Conservation (phyloP, 768 basidiomycete species). For the Harrya chromipes region DNA sequence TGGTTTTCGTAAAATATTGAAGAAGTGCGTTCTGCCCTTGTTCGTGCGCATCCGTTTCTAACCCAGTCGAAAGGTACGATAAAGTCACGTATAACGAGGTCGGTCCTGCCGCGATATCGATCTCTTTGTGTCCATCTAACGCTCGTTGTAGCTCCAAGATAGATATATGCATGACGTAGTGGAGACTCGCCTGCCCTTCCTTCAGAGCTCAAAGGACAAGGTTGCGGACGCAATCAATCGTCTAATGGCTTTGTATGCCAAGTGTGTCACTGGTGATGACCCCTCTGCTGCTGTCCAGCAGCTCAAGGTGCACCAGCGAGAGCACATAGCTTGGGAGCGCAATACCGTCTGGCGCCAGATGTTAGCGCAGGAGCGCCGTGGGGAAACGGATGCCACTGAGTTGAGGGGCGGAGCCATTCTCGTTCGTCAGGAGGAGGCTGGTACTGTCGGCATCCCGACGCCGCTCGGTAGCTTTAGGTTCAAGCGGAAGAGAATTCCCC, state of each 20-base stretch:
- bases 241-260: conserved; percentile 74
- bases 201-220: conserved; percentile 54
- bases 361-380: conserved; percentile 79
- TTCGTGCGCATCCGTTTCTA: not conserved
- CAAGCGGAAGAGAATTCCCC: conserved; percentile 58
- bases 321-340: conserved; percentile 95
- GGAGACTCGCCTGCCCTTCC: conserved; percentile 68
- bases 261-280: conserved; percentile 81
- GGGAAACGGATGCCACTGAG: conserved; percentile 36
- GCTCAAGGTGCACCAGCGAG: conserved; percentile 81
- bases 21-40: conserved; percentile 62
- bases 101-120: conserved; percentile 3
- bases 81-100: conserved; percentile 81
- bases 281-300: conserved; percentile 67
- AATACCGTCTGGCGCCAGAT: conserved; percentile 98
- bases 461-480: conserved; percentile 66
- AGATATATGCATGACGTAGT: conserved; percentile 71
- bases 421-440: conserved; percentile 39
- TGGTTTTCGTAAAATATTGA: conserved; percentile 92
- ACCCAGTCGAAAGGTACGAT: conserved; percentile 68
- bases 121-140: not conserved
- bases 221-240: conserved; percentile 55
- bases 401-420: conserved; percentile 44
- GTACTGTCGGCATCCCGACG: conserved; percentile 47
- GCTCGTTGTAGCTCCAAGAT: conserved; percentile 58